These are phyloP conservation scores for Aureobasidium namibiae DNA, from an alignment of 2,329 filamentous ascomycete species.

Conservation along the genomic window DNA sequence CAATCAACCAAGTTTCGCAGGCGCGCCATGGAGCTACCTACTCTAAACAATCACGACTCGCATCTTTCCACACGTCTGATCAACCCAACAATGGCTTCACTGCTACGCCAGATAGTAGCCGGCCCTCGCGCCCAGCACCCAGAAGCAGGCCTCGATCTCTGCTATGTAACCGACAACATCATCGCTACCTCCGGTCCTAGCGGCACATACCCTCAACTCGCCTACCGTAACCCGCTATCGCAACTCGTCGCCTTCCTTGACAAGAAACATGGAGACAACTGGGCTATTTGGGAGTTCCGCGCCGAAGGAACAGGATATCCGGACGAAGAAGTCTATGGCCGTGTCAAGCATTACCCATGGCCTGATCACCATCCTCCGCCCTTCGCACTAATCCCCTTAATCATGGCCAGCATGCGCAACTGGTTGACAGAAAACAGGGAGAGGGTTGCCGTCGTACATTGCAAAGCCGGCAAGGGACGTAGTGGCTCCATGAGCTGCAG, in stretches of 20 bases:
- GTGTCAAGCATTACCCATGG: slow-evolving; percentile 88
- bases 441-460: slow-evolving; percentile 84
- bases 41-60: background rate
- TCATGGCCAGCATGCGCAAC: slow-evolving; percentile 86
- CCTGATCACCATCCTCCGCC: slow-evolving; percentile 96
- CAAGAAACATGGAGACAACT: slow-evolving; percentile 69
- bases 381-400: slow-evolving; percentile 77
- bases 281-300: slow-evolving; percentile 97
- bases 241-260: slow-evolving; percentile 83
- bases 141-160: slow-evolving; percentile 85
- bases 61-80: background rate
- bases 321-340: slow-evolving; percentile 75
- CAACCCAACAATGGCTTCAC: slow-evolving; percentile 45
- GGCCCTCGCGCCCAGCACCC: slow-evolving; percentile 75
- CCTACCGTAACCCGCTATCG: slow-evolving; percentile 89
- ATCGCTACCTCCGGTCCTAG: slow-evolving; percentile 77
- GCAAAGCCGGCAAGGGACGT: slow-evolving; percentile 92
- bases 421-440: slow-evolving; percentile 56
- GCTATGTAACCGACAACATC: slow-evolving; percentile 84
- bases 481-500: slow-evolving; percentile 82
- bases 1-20: background rate
- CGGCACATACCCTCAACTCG: slow-evolving; percentile 79
- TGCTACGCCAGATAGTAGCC: slow-evolving; percentile 86
- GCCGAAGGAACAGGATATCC: slow-evolving; percentile 95
- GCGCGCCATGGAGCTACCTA: too few species aligned